These are phyloP conservation scores for Penicillium macrosclerotiorum DNA, from an alignment of 495 filamentous ascomycete genomes.

Conservation along the genomic window DNA sequence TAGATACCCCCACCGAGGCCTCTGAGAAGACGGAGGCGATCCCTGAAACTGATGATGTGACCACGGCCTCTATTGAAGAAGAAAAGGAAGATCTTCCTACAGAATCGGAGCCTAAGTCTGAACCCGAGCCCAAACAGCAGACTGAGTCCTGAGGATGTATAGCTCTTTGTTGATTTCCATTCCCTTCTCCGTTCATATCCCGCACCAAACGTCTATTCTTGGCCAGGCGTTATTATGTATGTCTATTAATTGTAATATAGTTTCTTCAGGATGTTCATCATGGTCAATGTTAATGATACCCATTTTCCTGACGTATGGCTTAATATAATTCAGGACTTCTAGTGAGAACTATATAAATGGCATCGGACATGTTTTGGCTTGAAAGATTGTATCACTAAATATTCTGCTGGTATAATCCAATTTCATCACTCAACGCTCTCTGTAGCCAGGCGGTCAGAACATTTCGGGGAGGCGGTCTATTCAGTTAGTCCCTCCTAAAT, in stretches of 20 bases:
- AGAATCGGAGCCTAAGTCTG: slow-evolving; percentile 3
- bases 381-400: too few species aligned
- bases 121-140: slow-evolving; percentile 10
- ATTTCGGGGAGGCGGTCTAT: too few species aligned
- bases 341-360: neutral
- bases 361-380: too few species aligned
- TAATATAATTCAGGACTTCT: too few species aligned
- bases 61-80: slow-evolving; percentile 6
- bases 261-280: slow-evolving; percentile 26
- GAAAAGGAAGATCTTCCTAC: slow-evolving; percentile 12
- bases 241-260: slow-evolving; percentile 34
- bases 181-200: slow-evolving; percentile 5
- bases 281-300: slow-evolving; percentile 46
- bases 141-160: slow-evolving; percentile 11
- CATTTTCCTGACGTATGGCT: slow-evolving; percentile 12
- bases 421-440: too few species aligned
- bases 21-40: slow-evolving; percentile 3
- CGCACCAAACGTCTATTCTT: slow-evolving; percentile 5
- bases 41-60: slow-evolving; percentile 8
- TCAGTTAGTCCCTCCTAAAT: neutral
- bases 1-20: too few species aligned
- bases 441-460: too few species aligned
- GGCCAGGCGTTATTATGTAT: slow-evolving; percentile 6
- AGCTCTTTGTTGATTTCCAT: slow-evolving; percentile 5
- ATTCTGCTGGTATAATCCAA: too few species aligned